Evolutionary conservation across 2,329 filamentous ascomycete genomes (phyloP).

Genomic region (Paramyrothecium roridum): DNA sequence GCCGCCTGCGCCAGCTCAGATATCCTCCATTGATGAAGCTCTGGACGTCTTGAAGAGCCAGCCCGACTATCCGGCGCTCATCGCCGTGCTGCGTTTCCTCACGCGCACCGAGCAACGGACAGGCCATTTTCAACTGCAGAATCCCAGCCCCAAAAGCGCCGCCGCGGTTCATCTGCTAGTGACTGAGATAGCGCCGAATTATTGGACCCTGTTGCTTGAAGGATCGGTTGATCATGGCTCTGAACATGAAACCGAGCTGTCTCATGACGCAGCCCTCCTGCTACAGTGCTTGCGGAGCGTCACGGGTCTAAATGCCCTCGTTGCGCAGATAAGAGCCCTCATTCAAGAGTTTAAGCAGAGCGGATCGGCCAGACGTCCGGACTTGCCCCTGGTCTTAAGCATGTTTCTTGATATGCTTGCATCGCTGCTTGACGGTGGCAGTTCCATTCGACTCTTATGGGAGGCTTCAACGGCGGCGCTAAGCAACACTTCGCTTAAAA

Average conservation of each 20-base stretch:
- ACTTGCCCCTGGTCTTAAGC: slow-evolving; percentile 38
- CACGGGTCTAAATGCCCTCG: slow-evolving; percentile 72
- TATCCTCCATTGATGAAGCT: slow-evolving; percentile 43
- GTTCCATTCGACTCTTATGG: slow-evolving; percentile 36
- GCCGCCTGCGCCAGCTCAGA: slow-evolving; percentile 3
- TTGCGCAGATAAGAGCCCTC: slow-evolving; percentile 65
- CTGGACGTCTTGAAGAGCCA: slow-evolving; percentile 60
- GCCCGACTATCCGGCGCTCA: slow-evolving; percentile 57
- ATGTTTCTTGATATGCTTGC: slow-evolving; percentile 42
- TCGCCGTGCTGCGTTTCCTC: slow-evolving; percentile 51
- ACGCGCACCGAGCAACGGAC: slow-evolving; percentile 16
- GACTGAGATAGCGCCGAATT: slow-evolving; percentile 72
- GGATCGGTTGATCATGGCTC: slow-evolving; percentile 20
- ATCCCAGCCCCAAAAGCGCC: slow-evolving; percentile 64
- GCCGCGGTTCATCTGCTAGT: slow-evolving; percentile 75
- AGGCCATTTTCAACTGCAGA: slow-evolving; percentile 19
- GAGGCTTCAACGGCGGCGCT: slow-evolving; percentile 19
- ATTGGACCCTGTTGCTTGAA: slow-evolving; percentile 66
- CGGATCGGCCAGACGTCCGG: slow-evolving; percentile 30
- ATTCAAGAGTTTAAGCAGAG: slow-evolving; percentile 43
- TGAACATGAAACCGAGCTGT: slow-evolving; percentile 7
- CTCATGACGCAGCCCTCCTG: slow-evolving; percentile 47
- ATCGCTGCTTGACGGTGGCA: slow-evolving; percentile 34
- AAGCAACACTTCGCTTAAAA: slow-evolving; percentile 19
- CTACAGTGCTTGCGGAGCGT: slow-evolving; percentile 67